phyloP scores from a whole-genome alignment of 257 asterid species.

The Eucommia ulmoides region DNA sequence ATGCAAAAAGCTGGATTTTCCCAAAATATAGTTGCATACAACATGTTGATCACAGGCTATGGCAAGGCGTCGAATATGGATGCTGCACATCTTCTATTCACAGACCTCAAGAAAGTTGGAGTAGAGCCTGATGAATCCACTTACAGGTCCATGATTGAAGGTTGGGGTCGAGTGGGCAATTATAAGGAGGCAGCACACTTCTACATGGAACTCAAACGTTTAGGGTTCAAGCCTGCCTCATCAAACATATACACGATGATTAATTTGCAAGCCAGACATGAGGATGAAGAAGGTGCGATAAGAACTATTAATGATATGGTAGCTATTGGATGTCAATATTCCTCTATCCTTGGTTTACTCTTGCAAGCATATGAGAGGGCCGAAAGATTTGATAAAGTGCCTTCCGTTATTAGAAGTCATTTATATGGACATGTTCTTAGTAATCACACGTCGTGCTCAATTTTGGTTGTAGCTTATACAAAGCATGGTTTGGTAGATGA shows the following conservation, averaged over 20 bases:
- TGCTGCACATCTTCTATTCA: slow-evolving; percentile 39
- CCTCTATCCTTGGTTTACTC: slow-evolving; percentile 61
- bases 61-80: slow-evolving; percentile 61
- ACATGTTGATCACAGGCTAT: slow-evolving; percentile 80
- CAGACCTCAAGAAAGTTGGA: slow-evolving; percentile 37
- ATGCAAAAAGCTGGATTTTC: slow-evolving; percentile 60
- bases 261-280: slow-evolving; percentile 64
- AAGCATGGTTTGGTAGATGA: slow-evolving; percentile 45
- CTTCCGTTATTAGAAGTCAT: slow-evolving; percentile 39
- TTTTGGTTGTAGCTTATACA: slow-evolving; percentile 58
- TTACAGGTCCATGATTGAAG: slow-evolving; percentile 80
- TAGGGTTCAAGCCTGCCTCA: slow-evolving; percentile 60
- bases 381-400: slow-evolving; percentile 34
- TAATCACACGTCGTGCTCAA: slow-evolving; percentile 56
- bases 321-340: slow-evolving; percentile 49
- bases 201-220: slow-evolving; percentile 41
- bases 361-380: slow-evolving; percentile 71
- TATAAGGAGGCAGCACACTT: slow-evolving; percentile 35
- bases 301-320: slow-evolving; percentile 56
- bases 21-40: slow-evolving; percentile 66
- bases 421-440: slow-evolving; percentile 42
- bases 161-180: slow-evolving; percentile 74
- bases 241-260: slow-evolving; percentile 71
- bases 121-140: slow-evolving; percentile 76
- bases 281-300: slow-evolving; percentile 44